Conservation (phyloP, 2,329 filamentous ascomycete genomes). For the Penicillium sp. region DNA sequence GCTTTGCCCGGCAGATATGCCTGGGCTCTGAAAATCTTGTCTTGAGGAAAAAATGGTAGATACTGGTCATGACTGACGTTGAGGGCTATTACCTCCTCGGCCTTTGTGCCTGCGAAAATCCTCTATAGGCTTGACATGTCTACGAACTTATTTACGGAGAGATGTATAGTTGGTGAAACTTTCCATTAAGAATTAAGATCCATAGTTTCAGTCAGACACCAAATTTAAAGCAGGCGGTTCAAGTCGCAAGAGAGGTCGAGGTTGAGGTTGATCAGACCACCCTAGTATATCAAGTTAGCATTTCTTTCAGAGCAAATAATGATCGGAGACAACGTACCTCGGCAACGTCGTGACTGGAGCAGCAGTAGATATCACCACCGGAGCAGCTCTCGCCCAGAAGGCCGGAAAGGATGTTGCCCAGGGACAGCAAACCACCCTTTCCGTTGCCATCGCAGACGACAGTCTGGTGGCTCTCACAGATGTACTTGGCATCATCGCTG, state of each 20-base stretch:
- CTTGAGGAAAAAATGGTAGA: not conserved
- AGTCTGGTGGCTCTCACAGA: conserved; percentile 3
- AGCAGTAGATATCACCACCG: conserved; percentile 17
- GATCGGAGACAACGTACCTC: not conserved
- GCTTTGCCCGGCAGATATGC: not conserved
- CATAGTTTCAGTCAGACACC: not conserved
- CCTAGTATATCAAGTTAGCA: conserved; percentile 4
- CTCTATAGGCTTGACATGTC: not conserved
- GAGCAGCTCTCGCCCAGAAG: conserved; percentile 13
- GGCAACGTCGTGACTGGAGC: not conserved
- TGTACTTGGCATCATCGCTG: not conserved
- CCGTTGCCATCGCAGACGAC: conserved; percentile 13
- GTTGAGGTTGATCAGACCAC: conserved; percentile 13
- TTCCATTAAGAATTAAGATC: not conserved
- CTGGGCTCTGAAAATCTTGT: no score
- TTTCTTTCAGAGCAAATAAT: not conserved
- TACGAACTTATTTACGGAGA: not conserved
- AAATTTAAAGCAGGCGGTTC: conserved; percentile 10
- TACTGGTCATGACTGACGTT: no score
- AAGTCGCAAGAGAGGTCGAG: conserved; percentile 14
- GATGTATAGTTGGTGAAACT: not conserved
- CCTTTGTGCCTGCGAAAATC: no score
- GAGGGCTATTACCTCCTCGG: no score
- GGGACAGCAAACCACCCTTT: conserved; percentile 9
- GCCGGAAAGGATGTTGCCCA: conserved; percentile 13